A percentile compares a stretch with the other conserved stretches of the same genome.
These are phyloP conservation scores for Aspergillus bertholletiae DNA, from an alignment of 495 filamentous ascomycete species.

Conservation along the genomic window DNA sequence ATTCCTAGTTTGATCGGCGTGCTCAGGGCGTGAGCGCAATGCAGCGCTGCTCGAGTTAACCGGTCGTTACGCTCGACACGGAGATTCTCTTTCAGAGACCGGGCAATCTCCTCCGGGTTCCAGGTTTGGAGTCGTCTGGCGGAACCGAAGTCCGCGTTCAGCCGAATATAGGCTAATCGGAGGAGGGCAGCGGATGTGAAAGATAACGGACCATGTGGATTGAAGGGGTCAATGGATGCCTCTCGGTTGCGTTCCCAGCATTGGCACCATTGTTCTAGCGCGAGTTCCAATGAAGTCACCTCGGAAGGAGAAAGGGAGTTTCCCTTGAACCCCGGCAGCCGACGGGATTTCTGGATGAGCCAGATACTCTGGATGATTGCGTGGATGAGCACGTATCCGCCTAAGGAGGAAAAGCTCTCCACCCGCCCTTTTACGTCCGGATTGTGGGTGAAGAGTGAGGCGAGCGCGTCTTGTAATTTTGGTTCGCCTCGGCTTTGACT, in stretches of 20 bases:
- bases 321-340: constrained; percentile 38
- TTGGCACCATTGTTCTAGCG: constrained; percentile 59
- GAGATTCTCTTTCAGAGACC: constrained; percentile 55
- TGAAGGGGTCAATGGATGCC: constrained; percentile 48
- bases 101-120: constrained; percentile 57
- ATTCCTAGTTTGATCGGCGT: constrained; percentile 67
- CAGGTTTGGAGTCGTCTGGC: constrained; percentile 59
- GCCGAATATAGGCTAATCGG: constrained; percentile 62
- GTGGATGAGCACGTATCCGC: constrained; percentile 66
- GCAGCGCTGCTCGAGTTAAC: constrained; percentile 57
- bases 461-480: constrained; percentile 33
- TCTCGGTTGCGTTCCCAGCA: constrained; percentile 56
- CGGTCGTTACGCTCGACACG: constrained; percentile 53
- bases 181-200: constrained; percentile 66
- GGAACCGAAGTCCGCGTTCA: constrained; percentile 64
- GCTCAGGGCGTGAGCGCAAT: constrained; percentile 66
- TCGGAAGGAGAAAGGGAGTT: constrained; percentile 50
- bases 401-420: constrained; percentile 51
- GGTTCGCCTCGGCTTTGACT: constrained; percentile 25
- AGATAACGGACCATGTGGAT: constrained; percentile 56
- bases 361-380: constrained; percentile 69
- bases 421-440: constrained; percentile 15
- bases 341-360: constrained; percentile 56
- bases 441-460: constrained; percentile 22
- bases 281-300: constrained; percentile 54